phyloP scores from a whole-genome alignment of 148 eudicot genomes.

The Limonium bicolor region DNA sequence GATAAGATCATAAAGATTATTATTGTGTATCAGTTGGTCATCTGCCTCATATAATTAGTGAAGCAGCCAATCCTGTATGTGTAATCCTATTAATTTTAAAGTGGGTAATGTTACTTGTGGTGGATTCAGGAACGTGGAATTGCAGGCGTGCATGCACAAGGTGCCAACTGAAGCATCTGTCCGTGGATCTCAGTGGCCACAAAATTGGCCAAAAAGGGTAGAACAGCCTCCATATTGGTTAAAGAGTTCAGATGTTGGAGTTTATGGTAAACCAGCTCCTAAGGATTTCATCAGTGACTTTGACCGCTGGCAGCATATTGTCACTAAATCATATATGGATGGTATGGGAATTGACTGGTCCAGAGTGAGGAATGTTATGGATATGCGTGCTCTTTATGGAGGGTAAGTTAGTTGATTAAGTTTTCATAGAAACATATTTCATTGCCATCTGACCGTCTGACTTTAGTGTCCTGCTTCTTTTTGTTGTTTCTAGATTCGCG shows the following conservation, averaged over 20 bases:
- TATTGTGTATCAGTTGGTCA: too few relatives aligned
- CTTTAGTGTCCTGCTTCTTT: too few relatives aligned
- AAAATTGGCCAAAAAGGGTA: slow-evolving; percentile 47
- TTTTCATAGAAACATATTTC: too few relatives aligned
- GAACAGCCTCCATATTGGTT: slow-evolving; percentile 54
- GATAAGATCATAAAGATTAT: too few relatives aligned
- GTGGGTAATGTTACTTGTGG: too few relatives aligned
- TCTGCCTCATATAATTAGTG: too few relatives aligned
- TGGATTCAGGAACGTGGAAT: slow-evolving; percentile 42
- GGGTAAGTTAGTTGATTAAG: too few relatives aligned
- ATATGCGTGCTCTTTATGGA: slow-evolving; percentile 70
- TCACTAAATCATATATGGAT: slow-evolving; percentile 37
- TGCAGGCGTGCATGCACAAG: slow-evolving; percentile 59
- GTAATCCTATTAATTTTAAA: too few relatives aligned
- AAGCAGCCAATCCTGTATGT: too few relatives aligned
- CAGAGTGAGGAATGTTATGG: slow-evolving; percentile 65
- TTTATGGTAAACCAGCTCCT: slow-evolving; percentile 52
- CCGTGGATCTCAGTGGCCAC: slow-evolving; percentile 59
- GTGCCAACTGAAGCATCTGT: slow-evolving; percentile 35
- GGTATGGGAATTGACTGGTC: slow-evolving; percentile 63
- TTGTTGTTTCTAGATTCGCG: slow-evolving; percentile 37
- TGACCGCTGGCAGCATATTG: slow-evolving; percentile 49
- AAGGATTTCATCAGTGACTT: slow-evolving; percentile 46
- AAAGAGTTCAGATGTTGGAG: slow-evolving; percentile 37
- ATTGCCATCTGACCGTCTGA: too few relatives aligned